phyloP scores from a whole-genome alignment of 129 eudicot species.

The Artemisia tridentata region DNA sequence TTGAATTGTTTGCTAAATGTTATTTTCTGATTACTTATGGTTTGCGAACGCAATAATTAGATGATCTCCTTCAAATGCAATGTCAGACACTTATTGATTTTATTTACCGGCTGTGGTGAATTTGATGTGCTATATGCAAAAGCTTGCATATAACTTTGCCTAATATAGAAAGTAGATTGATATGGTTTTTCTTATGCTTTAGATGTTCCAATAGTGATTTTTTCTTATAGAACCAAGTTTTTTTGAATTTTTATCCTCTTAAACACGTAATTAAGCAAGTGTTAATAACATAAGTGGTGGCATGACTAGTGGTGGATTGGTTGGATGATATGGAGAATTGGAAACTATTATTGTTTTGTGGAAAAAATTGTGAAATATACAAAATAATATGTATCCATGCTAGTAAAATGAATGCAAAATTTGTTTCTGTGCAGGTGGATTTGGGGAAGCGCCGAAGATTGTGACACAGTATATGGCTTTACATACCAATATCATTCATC shows the following conservation, averaged over 20 bases:
- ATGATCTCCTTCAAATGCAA: not conserved
- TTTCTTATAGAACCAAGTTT: not conserved
- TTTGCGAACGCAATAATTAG: too few relatives aligned
- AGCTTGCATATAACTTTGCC: not conserved
- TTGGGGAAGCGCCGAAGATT: slow-evolving; percentile 58
- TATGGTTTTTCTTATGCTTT: not conserved
- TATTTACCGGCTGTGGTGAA: not conserved
- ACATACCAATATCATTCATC: slow-evolving; percentile 72
- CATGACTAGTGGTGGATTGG: too few relatives aligned
- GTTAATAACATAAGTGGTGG: not conserved
- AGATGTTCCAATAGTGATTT: not conserved
- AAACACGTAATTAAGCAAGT: not conserved
- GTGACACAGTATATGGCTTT: slow-evolving; percentile 74
- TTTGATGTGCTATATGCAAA: slow-evolving; percentile 2
- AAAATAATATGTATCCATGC: not conserved
- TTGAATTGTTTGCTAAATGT: too few relatives aligned
- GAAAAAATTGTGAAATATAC: not conserved
- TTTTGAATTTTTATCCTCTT: not conserved
- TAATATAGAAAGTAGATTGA: not conserved
- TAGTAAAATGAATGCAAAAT: slow-evolving; percentile 4
- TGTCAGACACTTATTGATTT: not conserved
- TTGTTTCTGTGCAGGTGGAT: slow-evolving; percentile 48
- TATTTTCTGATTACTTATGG: not conserved
- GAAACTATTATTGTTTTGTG: not conserved
- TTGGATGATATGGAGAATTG: not conserved